A percentile compares a stretch with the other conserved stretches of the same genome.
Conservation (phyloP, 2,329 filamentous ascomycete species). For the Aureobasidium uvarum region DNA sequence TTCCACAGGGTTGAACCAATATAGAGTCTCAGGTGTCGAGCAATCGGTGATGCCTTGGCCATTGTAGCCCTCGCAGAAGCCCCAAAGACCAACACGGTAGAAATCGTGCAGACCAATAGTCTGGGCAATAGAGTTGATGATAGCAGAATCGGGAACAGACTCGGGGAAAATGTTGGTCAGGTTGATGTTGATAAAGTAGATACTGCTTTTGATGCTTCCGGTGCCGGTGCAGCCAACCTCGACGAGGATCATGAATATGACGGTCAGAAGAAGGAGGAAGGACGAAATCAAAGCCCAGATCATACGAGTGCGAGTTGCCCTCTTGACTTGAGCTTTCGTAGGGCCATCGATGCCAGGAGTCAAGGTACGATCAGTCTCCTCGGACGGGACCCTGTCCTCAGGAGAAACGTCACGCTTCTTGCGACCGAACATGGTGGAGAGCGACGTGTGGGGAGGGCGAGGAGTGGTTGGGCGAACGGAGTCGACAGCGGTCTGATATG, state of each 20-base stretch:
- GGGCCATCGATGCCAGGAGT: constrained; percentile 34
- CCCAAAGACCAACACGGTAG: constrained; percentile 90
- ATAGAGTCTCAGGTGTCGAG: constrained; percentile 66
- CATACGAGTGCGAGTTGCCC: constrained; percentile 54
- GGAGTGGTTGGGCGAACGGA: neutral
- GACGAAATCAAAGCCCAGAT: constrained; percentile 64
- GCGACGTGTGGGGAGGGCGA: constrained; percentile 12
- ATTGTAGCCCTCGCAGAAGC: constrained; percentile 83
- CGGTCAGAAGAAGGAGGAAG: constrained; percentile 68
- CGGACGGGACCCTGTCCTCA: constrained; percentile 20
- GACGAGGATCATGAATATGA: constrained; percentile 78
- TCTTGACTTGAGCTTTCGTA: constrained; percentile 45
- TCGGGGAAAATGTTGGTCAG: constrained; percentile 76
- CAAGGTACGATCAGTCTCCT: constrained; percentile 33
- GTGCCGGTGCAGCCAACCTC: constrained; percentile 70
- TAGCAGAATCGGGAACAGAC: constrained; percentile 65
- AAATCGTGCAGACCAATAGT: constrained; percentile 89
- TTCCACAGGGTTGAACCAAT: constrained; percentile 88
- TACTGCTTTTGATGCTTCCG: constrained; percentile 61
- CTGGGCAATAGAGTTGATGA: constrained; percentile 85
- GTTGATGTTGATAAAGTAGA: constrained; percentile 83
- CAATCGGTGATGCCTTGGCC: constrained; percentile 73
- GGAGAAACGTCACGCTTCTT: constrained; percentile 30
- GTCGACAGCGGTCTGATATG: constrained; percentile 8
- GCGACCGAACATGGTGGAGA: constrained; percentile 37